Evolutionary conservation across 2,329 filamentous ascomycete genomes (phyloP), one percentile per base, ranked within the genome.

Genomic region (Dendryphion nanum): DNA sequence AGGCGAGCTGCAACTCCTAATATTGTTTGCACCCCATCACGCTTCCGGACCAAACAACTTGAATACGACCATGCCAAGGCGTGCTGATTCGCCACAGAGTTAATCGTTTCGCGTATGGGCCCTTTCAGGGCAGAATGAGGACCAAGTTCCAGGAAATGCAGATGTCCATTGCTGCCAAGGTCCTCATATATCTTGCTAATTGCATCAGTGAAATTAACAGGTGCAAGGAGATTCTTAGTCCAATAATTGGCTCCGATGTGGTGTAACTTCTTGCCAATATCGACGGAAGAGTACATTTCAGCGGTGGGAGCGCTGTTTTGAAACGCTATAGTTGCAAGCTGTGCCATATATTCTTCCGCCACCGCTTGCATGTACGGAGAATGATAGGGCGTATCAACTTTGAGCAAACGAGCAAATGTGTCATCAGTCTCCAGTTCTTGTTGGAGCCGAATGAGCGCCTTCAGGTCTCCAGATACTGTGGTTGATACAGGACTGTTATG

Each of bases 311-410:
- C 16, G 18, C 31, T n/a, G n/a, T n/a, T n/a, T n/a, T n/a, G n/a
- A n/a, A n/a, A n/a, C n/a, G n/a, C n/a, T n/a, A n/a, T n/a, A n/a
- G n/a, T n/a, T 18, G 8, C 10, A 21, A 33, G 18, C 10, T 10
- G 10, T 19, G 7, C 31, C 8, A 52, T 34, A 47, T 36, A 36
- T 23, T 29, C 19, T 5, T 18, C 21, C 5, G 34, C 70, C 30
- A 57, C 60, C 1, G 50, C 40, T 4, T 53, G 13, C 66, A 69
- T 69, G 18, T 70, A 66, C 18, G 57, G 54, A 2, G 64, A 69
- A 36, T 73, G 71, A 35, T 73, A 74, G 0, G 70, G 71, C 13
- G 47, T 57, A 26, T n/a, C 23, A 26, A n/a, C n/a, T n/a, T 26
- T 26, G 10, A 26, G 23, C n/a, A 10, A 8, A 8, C 23, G 10